Evolutionary conservation across 2,329 filamentous ascomycete species (phyloP).

Genomic region (Domatiomyces globalis): DNA sequence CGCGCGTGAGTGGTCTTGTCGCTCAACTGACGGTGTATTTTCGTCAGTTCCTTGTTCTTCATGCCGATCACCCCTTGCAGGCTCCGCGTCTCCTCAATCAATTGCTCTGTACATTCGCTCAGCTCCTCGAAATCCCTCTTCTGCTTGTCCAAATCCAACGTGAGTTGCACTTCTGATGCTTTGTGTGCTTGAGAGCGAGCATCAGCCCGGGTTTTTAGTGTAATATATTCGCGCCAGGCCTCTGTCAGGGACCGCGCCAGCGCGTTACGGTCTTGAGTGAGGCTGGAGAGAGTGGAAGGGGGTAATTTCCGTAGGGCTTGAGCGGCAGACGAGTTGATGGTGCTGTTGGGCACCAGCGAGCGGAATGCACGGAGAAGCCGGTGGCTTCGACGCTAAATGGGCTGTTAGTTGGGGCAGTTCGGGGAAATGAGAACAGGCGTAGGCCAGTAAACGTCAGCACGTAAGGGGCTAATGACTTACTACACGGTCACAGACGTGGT

Average conservation of each 20-base stretch:
- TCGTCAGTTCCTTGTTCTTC: constrained; percentile 93
- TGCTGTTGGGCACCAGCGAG: background rate
- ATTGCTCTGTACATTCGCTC: constrained; percentile 90
- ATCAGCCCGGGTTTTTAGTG: constrained; percentile 95
- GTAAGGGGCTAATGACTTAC: constrained; percentile 42
- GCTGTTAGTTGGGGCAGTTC: constrained; percentile 89
- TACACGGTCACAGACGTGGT: constrained; percentile 95
- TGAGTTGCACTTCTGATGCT: constrained; percentile 95
- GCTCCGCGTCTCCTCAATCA: constrained; percentile 94
- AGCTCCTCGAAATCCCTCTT: constrained; percentile 99
- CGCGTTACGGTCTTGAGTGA: constrained; percentile 91
- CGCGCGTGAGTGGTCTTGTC: constrained; percentile 92
- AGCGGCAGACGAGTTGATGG: background rate
- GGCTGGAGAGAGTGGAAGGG: constrained; percentile 93
- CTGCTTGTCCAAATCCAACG: constrained; percentile 95
- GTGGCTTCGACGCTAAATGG: constrained; percentile 80
- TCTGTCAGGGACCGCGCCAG: constrained; percentile 93
- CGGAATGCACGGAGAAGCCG: constrained; percentile 86
- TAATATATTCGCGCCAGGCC: constrained; percentile 98
- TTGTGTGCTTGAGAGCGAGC: constrained; percentile 88
- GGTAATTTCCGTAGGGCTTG: constrained; percentile 56
- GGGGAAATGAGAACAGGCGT: constrained; percentile 66
- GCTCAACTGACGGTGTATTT: constrained; percentile 73
- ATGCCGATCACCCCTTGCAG: constrained; percentile 97
- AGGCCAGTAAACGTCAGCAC: no score